These are phyloP conservation scores for Mycena chlorophos DNA, from an alignment of 768 basidiomycete species.

Conservation along the genomic window DNA sequence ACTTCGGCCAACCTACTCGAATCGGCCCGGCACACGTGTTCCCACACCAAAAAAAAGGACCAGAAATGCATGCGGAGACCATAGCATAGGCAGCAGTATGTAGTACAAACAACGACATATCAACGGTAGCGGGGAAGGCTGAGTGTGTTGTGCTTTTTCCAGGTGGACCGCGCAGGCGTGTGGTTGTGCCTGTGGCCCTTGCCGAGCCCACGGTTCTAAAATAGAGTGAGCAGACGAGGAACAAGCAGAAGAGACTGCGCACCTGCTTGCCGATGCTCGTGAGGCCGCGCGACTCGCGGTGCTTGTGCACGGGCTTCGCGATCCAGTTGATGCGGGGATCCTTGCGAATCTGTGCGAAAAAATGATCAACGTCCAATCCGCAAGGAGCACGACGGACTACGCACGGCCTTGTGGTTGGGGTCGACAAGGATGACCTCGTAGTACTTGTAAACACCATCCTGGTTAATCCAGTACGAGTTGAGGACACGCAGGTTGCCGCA, in stretches of 20 bases:
- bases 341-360: conserved; percentile 70
- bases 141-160: conserved; percentile 99
- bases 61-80: background rate
- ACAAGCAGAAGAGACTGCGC: conserved; percentile 21
- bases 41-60: background rate
- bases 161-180: conserved; percentile 84
- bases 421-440: conserved; percentile 99
- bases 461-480: conserved; percentile 99
- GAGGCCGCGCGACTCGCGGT: conserved; percentile 95
- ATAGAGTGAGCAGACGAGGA: conserved; percentile 2
- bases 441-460: conserved; percentile 98
- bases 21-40: conserved; percentile 17
- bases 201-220: conserved; percentile 92
- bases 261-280: conserved; percentile 96
- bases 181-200: conserved; percentile 96
- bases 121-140: conserved; percentile 87
- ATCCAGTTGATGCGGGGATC: conserved; percentile 99
- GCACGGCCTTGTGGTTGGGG: conserved; percentile 88
- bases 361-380: conserved; percentile 5
- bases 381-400: conserved; percentile 32
- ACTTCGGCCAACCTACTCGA: background rate
- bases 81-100: conserved; percentile 7
- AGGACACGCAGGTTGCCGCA: conserved; percentile 96
- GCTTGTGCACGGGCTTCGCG: conserved; percentile 96
- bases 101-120: conserved; percentile 31